Percentiles rank a stretch among this genome's conserved stretches.
Conservation (phyloP, 2,329 filamentous ascomycete genomes). For the Fusarium sp. region DNA sequence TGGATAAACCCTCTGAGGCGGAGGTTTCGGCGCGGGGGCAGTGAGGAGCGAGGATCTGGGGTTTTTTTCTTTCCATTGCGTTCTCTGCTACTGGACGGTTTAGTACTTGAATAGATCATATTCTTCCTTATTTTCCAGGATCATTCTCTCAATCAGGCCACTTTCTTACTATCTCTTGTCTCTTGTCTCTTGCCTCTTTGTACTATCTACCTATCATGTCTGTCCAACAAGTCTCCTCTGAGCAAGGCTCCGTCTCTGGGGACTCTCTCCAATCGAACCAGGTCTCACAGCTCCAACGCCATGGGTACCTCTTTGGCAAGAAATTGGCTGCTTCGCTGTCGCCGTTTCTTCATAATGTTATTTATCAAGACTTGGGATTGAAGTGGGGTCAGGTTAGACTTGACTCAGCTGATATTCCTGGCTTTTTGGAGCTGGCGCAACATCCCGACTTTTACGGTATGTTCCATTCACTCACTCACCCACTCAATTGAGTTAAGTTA, state of each 20-base stretch:
- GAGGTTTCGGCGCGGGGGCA: not conserved
- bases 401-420: slow-evolving; percentile 60
- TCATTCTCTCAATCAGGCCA: not conserved
- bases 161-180: not conserved
- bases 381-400: slow-evolving; percentile 63
- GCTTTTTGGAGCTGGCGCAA: slow-evolving; percentile 61
- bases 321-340: slow-evolving; percentile 66
- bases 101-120: slow-evolving; percentile 26
- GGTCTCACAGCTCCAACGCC: slow-evolving; percentile 49
- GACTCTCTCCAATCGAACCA: slow-evolving; percentile 38
- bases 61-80: slow-evolving; percentile 7
- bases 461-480: slow-evolving; percentile 10
- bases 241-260: slow-evolving; percentile 25
- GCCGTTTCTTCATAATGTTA: slow-evolving; percentile 62
- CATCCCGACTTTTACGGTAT: slow-evolving; percentile 70
- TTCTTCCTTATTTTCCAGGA: not conserved
- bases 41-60: not conserved
- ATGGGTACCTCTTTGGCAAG: slow-evolving; percentile 66
- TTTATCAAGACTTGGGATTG: slow-evolving; percentile 61
- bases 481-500: not conserved
- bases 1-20: slow-evolving; percentile 28
- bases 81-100: slow-evolving; percentile 16
- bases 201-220: slow-evolving; percentile 29
- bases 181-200: not conserved
- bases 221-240: slow-evolving; percentile 8